Conservation (phyloP, 2,329 filamentous ascomycete genomes). For the Botrytis porri region DNA sequence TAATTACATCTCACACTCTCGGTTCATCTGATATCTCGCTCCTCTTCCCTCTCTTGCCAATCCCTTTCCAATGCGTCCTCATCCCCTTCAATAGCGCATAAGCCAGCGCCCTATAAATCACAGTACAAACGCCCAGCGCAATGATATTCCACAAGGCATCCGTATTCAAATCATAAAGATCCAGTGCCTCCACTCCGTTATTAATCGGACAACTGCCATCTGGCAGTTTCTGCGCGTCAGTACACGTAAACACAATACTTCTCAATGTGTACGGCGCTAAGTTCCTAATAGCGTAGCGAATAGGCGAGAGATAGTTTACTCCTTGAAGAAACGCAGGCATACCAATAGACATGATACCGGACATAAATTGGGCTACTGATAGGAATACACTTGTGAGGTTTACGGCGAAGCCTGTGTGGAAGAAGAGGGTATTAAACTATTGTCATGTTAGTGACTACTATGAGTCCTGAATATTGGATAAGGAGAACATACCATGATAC, state of each 20-base stretch:
- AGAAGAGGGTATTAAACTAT: slow-evolving; percentile 70
- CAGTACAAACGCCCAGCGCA: slow-evolving; percentile 59
- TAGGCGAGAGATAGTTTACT: slow-evolving; percentile 69
- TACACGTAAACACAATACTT: slow-evolving; percentile 62
- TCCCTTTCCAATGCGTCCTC: slow-evolving; percentile 49
- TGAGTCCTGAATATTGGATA: neutral
- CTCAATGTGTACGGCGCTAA: slow-evolving; percentile 63
- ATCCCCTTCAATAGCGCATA: slow-evolving; percentile 55
- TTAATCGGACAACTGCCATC: slow-evolving; percentile 62
- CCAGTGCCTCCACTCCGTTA: slow-evolving; percentile 64
- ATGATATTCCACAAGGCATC: slow-evolving; percentile 60
- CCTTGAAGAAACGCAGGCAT: slow-evolving; percentile 64
- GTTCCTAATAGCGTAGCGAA: slow-evolving; percentile 67
- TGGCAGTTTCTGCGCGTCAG: slow-evolving; percentile 54
- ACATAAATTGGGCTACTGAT: slow-evolving; percentile 68
- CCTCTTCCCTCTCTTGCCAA: neutral
- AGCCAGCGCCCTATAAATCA: slow-evolving; percentile 64
- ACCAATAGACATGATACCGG: slow-evolving; percentile 66
- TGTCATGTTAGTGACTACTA: neutral
- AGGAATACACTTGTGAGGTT: slow-evolving; percentile 69
- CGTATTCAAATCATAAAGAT: slow-evolving; percentile 64
- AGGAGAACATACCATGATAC: slow-evolving; percentile 53
- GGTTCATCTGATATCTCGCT: neutral
- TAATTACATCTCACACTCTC: neutral
- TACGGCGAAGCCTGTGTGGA: slow-evolving; percentile 72